Percentiles rank a stretch among this genome's conserved stretches.
Conservation (phyloP, 2,329 filamentous ascomycete species). For the Colletotrichum sp. region DNA sequence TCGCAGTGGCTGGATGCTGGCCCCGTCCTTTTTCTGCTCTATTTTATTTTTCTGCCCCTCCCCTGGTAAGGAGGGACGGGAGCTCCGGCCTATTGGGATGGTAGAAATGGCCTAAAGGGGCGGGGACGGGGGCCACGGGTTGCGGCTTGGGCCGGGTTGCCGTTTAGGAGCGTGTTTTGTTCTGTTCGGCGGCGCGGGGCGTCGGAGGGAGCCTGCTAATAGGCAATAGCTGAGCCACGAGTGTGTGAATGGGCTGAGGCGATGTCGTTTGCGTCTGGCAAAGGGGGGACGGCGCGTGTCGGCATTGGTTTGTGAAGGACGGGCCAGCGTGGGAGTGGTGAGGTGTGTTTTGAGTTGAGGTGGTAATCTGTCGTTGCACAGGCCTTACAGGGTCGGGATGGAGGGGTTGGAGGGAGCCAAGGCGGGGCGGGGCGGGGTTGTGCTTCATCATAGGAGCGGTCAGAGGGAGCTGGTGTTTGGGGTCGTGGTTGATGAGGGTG, state of each 20-base stretch:
- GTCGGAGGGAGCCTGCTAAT: neutral
- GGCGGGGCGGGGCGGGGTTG: conserved; percentile 14
- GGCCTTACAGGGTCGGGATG: neutral
- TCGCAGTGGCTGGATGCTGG: neutral
- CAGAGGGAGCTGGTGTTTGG: neutral
- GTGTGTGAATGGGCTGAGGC: neutral
- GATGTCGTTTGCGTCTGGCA: neutral
- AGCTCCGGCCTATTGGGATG: neutral
- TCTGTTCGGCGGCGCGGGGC: neutral
- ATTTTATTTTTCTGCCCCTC: neutral
- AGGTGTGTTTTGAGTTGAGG: conserved; percentile 14
- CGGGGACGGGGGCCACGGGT: conserved; percentile 1
- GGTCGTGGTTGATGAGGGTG: neutral
- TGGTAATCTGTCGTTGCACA: neutral
- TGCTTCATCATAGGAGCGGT: conserved; percentile 14
- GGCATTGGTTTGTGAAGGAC: neutral
- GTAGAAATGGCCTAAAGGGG: neutral
- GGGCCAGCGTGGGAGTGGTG: neutral
- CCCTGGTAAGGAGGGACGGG: neutral
- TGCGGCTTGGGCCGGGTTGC: conserved; percentile 17
- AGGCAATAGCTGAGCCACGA: neutral
- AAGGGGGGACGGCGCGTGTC: neutral
- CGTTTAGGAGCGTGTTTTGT: neutral
- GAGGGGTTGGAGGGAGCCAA: neutral
- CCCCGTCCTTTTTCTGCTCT: neutral